phyloP scores from a whole-genome alignment of 768 basidiomycete species.

The Rhodotorula paludigena region DNA sequence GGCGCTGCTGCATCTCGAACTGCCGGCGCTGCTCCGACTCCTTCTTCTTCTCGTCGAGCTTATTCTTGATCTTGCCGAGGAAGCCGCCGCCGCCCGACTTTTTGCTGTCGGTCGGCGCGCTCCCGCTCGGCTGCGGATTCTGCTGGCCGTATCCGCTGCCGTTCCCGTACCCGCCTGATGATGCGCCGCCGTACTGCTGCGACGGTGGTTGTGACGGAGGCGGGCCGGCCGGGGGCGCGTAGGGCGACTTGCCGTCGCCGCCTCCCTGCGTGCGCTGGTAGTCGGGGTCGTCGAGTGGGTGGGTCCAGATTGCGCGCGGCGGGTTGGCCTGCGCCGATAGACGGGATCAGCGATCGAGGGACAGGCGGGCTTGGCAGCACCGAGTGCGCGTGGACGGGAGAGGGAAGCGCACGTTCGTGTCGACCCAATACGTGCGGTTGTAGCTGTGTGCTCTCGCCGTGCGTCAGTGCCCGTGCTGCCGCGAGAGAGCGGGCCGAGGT shows the following conservation, averaged over 20 bases:
- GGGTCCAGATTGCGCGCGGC: constrained; percentile 65
- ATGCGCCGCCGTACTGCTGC: too few relatives aligned
- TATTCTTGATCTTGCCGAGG: constrained; percentile 19
- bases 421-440: constrained; percentile 26
- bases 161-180: not conserved
- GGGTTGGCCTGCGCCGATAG: constrained; percentile 51
- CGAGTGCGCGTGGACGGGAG: not conserved
- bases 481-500: not conserved
- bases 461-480: not conserved
- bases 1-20: constrained; percentile 6
- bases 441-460: constrained; percentile 2
- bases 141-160: not conserved
- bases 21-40: constrained; percentile 1
- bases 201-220: constrained; percentile 7
- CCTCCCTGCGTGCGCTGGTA: constrained; percentile 57
- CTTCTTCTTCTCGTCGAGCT: constrained; percentile 11
- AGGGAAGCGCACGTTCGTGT: constrained; percentile 10
- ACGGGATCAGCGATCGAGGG: not conserved
- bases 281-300: constrained; percentile 66
- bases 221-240: constrained; percentile 28
- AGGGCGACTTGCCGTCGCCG: constrained; percentile 50
- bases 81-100: constrained; percentile 1
- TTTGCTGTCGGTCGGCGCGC: too few relatives aligned
- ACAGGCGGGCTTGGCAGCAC: not conserved
- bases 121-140: not conserved